Percentiles rank a stretch among this genome's conserved stretches.
Evolutionary conservation across 805 yeast species (phyloP).

Genomic region (Lachancea fermentati): DNA sequence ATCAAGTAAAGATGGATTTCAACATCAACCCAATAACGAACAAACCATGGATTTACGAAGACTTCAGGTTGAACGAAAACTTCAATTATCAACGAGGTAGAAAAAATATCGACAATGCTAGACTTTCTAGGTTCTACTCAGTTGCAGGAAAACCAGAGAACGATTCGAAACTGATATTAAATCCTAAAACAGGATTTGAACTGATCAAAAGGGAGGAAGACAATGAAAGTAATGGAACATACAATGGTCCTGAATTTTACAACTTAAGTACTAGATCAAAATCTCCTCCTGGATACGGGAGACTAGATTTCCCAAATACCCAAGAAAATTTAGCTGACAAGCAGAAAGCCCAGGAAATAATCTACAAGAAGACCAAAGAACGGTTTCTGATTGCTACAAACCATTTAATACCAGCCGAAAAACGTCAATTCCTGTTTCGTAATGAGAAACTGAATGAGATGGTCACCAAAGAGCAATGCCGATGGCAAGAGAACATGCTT

Average conservation of each 20-base stretch:
- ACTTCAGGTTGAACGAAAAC: slow-evolving; percentile 26
- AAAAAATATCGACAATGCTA: slow-evolving; percentile 6
- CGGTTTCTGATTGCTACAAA: slow-evolving; percentile 42
- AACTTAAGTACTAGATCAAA: slow-evolving; percentile 34
- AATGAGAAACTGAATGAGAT: slow-evolving; percentile 36
- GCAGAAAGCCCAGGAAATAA: slow-evolving; percentile 29
- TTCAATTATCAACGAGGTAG: slow-evolving; percentile 12
- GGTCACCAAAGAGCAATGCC: slow-evolving; percentile 30
- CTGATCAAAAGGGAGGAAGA: not conserved
- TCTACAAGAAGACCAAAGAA: slow-evolving; percentile 37
- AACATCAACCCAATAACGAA: slow-evolving; percentile 25
- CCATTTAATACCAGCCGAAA: slow-evolving; percentile 25
- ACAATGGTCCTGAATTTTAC: slow-evolving; percentile 24
- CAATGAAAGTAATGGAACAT: slow-evolving; percentile 9
- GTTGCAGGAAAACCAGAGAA: slow-evolving; percentile 19
- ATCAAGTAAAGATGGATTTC: slow-evolving; percentile 8
- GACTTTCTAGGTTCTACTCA: slow-evolving; percentile 17
- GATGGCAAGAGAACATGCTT: slow-evolving; percentile 26
- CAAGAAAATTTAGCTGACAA: slow-evolving; percentile 43
- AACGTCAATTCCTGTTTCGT: slow-evolving; percentile 42
- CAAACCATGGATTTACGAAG: slow-evolving; percentile 33
- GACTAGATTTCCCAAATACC: slow-evolving; percentile 54
- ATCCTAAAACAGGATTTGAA: slow-evolving; percentile 7
- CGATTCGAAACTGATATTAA: slow-evolving; percentile 6
- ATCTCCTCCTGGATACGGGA: slow-evolving; percentile 55